Evolutionary conservation across 345 rosid genomes (phyloP).

Genomic region (Ricinus communis): DNA sequence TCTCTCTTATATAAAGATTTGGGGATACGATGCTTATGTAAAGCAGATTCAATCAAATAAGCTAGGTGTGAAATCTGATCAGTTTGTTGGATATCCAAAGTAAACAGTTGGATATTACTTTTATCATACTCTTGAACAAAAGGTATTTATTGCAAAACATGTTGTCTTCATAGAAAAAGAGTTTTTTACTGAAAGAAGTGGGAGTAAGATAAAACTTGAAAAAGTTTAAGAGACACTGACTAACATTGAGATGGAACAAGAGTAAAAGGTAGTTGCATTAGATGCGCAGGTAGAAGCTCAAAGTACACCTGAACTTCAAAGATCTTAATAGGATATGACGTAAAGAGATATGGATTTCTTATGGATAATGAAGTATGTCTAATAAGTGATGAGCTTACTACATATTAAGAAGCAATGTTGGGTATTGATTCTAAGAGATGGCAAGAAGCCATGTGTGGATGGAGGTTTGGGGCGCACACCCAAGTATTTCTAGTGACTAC

Average conservation of each 20-base stretch:
- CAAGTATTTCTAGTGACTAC: no score
- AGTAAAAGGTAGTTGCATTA: neutral
- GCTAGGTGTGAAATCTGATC: no score
- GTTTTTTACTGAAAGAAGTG: neutral
- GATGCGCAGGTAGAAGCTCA: neutral
- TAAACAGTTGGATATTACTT: no score
- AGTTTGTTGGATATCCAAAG: no score
- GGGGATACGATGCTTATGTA: neutral
- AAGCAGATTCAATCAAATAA: neutral
- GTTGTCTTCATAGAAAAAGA: neutral
- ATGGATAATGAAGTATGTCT: neutral
- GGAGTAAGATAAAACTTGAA: conserved; percentile 6
- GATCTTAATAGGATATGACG: conserved; percentile 4
- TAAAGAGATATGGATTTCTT: conserved; percentile 15
- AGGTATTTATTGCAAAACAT: conserved; percentile 8
- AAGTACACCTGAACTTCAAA: neutral
- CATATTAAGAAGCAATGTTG: no score
- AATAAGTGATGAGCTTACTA: no score
- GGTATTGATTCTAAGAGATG: no score
- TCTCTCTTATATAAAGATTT: no score
- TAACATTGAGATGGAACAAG: neutral
- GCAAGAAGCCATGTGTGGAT: no score
- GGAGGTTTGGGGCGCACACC: no score
- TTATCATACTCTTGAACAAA: no score
- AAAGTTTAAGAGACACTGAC: neutral